Base-by-base conservation (phyloP, 345 rosid genomes). In the Garcia nutans region DNA sequence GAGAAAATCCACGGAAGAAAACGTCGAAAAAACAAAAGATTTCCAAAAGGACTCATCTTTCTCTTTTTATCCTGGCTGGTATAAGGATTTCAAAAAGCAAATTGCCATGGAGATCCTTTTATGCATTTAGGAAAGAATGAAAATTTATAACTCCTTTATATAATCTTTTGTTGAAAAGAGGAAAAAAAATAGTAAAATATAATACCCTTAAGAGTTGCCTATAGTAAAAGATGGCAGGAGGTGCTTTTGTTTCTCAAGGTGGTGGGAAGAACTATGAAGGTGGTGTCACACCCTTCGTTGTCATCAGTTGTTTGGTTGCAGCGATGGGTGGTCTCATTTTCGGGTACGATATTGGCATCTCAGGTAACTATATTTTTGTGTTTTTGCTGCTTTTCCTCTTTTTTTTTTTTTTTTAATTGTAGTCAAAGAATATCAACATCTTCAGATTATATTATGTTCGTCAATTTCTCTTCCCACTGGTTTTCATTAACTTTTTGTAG, bases 301-400 rank as follows among this genome's bases (percentile, higher is more conserved):
- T 91, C 31, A 71, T 82, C 50, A 85, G 92, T n/a, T 93, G 95
- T 74, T 57, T 91, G 75, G 89, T 91, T 31, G 95, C 97, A 3
- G 95, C 97, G 65, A 82, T 85, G 78, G 98, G 98, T 10, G 97
- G 98, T 79, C 93, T 92, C 77, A 82, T 93, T 70, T 91, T 93
- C 50, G 95, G 97, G 33, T 93, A 93, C 69, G 97, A 93, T 78
- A 77, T 91, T 4, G 97, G 97, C 10, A 91, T 93, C 80, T 93
- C 94, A 79, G 93, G 96, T 89, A 71, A 24, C 37, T 31, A 31
- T 31, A 31, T 2, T 45, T 45, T 45, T n/a, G 12, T 45, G 50
- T 45, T 7, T 45, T 45, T 1, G 12, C 12, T 45, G 6, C 12
- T 49, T 49, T 6, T 49, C 3, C n/a, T n/a, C n/a, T n/a, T n/a